These are phyloP conservation scores for Termitomyces sp. DNA, from an alignment of 768 basidiomycete species.

Conservation along the genomic window DNA sequence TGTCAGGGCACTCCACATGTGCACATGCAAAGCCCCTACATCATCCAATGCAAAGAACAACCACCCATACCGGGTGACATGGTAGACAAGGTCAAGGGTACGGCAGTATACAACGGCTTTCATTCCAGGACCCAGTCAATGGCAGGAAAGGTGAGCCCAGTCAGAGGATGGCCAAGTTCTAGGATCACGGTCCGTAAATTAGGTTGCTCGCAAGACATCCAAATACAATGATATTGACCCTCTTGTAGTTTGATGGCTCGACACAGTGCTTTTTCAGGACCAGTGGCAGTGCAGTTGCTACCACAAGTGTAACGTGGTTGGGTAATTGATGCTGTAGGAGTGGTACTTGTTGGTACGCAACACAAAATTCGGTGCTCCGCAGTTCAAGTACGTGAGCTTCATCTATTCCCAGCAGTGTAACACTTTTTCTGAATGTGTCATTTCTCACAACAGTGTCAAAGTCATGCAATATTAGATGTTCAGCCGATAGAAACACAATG, in stretches of 20 bases:
- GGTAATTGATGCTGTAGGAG: slow-evolving; percentile 14
- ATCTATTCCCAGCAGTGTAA: slow-evolving; percentile 21
- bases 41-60: slow-evolving; percentile 5
- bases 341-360: slow-evolving; percentile 17
- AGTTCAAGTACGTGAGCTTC: slow-evolving; percentile 21
- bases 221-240: slow-evolving; percentile 11
- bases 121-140: slow-evolving; percentile 15
- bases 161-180: slow-evolving; percentile 11
- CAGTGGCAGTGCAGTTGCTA: slow-evolving; percentile 11
- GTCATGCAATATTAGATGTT: slow-evolving; percentile 14
- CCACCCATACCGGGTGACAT: slow-evolving; percentile 18
- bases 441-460: slow-evolving; percentile 16
- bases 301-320: slow-evolving; percentile 11
- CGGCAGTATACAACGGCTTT: slow-evolving; percentile 17
- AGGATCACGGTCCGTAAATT: slow-evolving; percentile 14
- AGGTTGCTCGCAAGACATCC: slow-evolving; percentile 11
- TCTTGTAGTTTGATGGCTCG: slow-evolving; percentile 1
- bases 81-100: slow-evolving; percentile 15
- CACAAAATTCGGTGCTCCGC: slow-evolving; percentile 19
- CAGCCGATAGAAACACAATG: slow-evolving; percentile 19
- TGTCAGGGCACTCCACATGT: slow-evolving; percentile 17
- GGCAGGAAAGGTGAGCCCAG: slow-evolving; percentile 14
- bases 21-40: slow-evolving; percentile 9
- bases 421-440: slow-evolving; percentile 14
- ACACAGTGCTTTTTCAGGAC: slow-evolving; percentile 8